phyloP scores from a whole-genome alignment of 2,329 filamentous ascomycete species.

The Apiospora kogelbergensis region DNA sequence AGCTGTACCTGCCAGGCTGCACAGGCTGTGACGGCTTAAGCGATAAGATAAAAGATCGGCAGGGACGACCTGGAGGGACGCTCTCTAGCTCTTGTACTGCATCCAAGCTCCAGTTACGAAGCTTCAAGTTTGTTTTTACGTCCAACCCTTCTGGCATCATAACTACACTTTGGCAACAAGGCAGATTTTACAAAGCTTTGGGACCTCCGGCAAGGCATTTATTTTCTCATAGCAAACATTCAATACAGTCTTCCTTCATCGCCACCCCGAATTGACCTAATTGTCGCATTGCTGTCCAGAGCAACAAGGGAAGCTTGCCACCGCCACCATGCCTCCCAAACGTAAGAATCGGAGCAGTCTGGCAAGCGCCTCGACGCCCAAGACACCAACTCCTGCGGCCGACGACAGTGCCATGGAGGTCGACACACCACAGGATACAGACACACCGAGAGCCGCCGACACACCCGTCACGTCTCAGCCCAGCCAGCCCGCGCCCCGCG shows the following conservation, averaged over 20 bases:
- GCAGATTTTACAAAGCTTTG: neutral
- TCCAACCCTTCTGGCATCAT: neutral
- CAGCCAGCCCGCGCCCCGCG: slow-evolving; percentile 48
- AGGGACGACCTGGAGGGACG: slow-evolving; percentile 1
- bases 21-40: too few relatives aligned
- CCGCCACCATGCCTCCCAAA: slow-evolving; percentile 61
- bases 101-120: neutral
- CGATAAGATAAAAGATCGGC: slow-evolving; percentile 3
- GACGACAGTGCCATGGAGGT: slow-evolving; percentile 50
- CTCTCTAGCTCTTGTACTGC: neutral
- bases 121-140: neutral
- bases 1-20: neutral
- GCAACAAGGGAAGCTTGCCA: neutral
- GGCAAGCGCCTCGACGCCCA: slow-evolving; percentile 56
- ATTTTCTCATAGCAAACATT: neutral
- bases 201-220: neutral
- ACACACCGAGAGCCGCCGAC: slow-evolving; percentile 33
- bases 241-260: neutral
- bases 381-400: slow-evolving; percentile 43
- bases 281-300: neutral
- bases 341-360: slow-evolving; percentile 63
- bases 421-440: slow-evolving; percentile 31
- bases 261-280: neutral
- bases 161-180: neutral
- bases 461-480: slow-evolving; percentile 41